phyloP scores from a whole-genome alignment of 352 stramenopile species.

The Globisporangium spinosum region DNA sequence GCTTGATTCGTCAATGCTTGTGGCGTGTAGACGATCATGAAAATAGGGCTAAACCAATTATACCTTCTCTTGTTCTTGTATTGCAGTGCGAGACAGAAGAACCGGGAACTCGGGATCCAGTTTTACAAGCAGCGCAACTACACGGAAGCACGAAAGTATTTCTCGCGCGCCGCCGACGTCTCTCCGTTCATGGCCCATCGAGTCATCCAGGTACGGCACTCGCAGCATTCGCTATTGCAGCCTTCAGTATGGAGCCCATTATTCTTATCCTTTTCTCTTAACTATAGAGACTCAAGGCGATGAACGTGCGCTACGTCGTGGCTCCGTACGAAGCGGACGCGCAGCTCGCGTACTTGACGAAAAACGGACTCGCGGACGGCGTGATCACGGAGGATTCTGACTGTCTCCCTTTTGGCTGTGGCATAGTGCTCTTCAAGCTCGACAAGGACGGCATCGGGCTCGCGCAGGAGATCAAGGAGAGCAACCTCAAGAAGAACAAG shows the following conservation, averaged over 20 bases:
- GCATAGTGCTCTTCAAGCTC: conserved; percentile 94
- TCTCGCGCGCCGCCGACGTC: conserved; percentile 66
- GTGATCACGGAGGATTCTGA: conserved; percentile 97
- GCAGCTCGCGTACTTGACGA: conserved; percentile 91
- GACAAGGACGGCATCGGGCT: conserved; percentile 81
- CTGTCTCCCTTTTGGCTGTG: conserved; percentile 91
- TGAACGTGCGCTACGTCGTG: conserved; percentile 89
- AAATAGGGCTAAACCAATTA: background rate
- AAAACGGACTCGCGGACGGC: conserved; percentile 79
- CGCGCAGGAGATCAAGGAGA: conserved; percentile 80
- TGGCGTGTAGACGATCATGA: background rate
- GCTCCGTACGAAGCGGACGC: conserved; percentile 98
- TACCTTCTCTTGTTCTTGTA: background rate
- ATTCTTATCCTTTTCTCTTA: background rate
- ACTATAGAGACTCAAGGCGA: conserved; percentile 44
- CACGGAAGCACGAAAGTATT: conserved; percentile 63
- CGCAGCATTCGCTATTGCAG: background rate
- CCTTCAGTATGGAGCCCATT: background rate
- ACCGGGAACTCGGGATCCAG: conserved; percentile 59
- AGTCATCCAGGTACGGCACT: conserved; percentile 55
- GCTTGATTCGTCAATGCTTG: background rate
- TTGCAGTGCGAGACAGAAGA: conserved; percentile 58
- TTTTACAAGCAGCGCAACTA: conserved; percentile 54
- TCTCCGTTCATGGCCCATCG: conserved; percentile 79
- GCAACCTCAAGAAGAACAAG: conserved; percentile 73